Evolutionary conservation across 2,329 filamentous ascomycete genomes (phyloP), one percentile per base, ranked within the genome.

Genomic region (Hansfordia pulvinata): DNA sequence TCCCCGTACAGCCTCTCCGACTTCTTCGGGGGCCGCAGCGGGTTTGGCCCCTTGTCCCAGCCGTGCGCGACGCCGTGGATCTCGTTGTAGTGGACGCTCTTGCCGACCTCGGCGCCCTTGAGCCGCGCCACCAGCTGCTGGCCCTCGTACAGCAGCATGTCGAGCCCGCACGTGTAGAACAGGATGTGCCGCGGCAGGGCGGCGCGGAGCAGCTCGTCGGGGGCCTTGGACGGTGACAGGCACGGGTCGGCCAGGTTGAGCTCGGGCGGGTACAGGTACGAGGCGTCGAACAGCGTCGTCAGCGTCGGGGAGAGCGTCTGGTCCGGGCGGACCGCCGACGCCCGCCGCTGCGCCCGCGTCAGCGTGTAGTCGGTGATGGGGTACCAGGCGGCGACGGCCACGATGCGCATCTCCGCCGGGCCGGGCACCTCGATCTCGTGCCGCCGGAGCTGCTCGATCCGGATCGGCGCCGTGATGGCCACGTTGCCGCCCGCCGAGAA

Each of bases 1-100:
- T 63, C 54, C 20, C 52, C 37, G 39, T 76, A 76, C 31, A 71
- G 51, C 28, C 58, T 52, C 36, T 63, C 51, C n/a, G 65, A 59
- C 14, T 60, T 60, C 2, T 54, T 52, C 3, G 61, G 61, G 18
- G 61, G 60, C 29, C 56, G 59, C 14, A 69, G 43, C 4, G 69
- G 71, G 39, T 74, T 76, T 1, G 72, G 70, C 16, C 64, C 64
- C 49, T 78, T 79, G 39, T 79, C 74, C 63, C 74, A 79, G 1
- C 62, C 73, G 41, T 78, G 74, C 16, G 63, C 60, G 13, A 73
- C 71, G 3, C 58, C 67, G 4, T 57, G 51, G 3, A 78, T 60
- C 49, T 72, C 64, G 15, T 61, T 62, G 37, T 73, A 75, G 27
- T 56, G 52, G 2, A 78, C 64, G 6, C 58, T 57, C 49, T 75